Evolutionary conservation across 371 early-diverging fungal genomes (phyloP).

Genomic region (Rhizopus stolonifer): DNA sequence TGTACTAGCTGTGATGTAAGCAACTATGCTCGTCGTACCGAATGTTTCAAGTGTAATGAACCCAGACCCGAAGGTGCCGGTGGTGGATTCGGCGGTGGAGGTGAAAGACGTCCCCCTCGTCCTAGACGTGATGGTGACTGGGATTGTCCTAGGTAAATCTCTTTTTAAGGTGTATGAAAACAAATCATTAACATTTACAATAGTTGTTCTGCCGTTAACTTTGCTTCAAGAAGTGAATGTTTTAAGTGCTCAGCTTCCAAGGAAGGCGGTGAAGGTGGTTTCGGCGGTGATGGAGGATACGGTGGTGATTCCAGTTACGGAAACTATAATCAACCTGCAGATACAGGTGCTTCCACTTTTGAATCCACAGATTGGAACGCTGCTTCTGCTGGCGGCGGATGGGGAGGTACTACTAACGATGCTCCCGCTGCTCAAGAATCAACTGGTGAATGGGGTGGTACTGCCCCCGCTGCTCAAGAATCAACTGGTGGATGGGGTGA

Average conservation of each 20-base stretch:
- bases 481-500: too few relatives aligned
- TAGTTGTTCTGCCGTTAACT: constrained; percentile 69
- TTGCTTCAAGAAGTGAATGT: constrained; percentile 62
- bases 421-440: constrained; percentile 2
- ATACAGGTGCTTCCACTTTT: constrained; percentile 18
- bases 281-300: constrained; percentile 21
- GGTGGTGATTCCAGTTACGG: constrained; percentile 23
- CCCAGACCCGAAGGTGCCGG: constrained; percentile 59
- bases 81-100: constrained; percentile 33
- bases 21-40: too few relatives aligned
- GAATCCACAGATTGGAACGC: constrained; percentile 29
- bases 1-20: too few relatives aligned
- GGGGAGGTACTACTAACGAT: too few relatives aligned
- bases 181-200: neutral
- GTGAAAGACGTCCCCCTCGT: constrained; percentile 39
- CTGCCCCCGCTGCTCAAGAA: constrained; percentile 12
- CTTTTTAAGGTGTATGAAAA: neutral
- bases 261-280: constrained; percentile 30
- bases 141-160: constrained; percentile 59
- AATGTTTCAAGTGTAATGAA: too few relatives aligned
- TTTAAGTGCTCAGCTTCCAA: constrained; percentile 65
- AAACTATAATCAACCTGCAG: constrained; percentile 8
- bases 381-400: constrained; percentile 17
- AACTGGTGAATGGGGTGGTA: constrained; percentile 31
- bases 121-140: constrained; percentile 69